Conservation (phyloP, 352 stramenopile species). For the Pythium biforme region DNA sequence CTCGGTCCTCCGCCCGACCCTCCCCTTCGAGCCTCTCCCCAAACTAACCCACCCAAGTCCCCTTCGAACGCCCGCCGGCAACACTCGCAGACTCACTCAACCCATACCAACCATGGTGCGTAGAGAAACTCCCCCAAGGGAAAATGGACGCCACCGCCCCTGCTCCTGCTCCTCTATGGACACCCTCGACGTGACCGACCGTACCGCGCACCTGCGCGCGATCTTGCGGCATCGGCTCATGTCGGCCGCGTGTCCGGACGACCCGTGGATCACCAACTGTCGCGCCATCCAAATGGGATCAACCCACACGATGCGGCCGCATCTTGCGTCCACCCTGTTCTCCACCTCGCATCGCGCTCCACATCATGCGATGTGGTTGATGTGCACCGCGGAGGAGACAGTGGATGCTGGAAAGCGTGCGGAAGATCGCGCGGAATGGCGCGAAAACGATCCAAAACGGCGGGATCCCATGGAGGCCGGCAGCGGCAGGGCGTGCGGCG, state of each 20-base stretch:
- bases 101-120: conserved; percentile 32
- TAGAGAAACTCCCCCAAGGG: background rate
- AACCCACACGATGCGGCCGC: too few relatives aligned
- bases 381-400: too few relatives aligned
- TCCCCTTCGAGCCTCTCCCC: conserved; percentile 7
- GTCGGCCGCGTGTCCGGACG: background rate
- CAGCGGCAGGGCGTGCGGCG: too few relatives aligned
- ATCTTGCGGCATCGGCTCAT: conserved; percentile 1
- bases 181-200: background rate
- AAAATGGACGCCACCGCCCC: conserved; percentile 4
- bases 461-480: background rate
- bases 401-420: too few relatives aligned
- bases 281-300: too few relatives aligned
- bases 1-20: conserved; percentile 15
- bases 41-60: conserved; percentile 20
- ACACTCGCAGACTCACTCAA: conserved; percentile 32
- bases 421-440: too few relatives aligned
- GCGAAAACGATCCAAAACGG: conserved; percentile 3
- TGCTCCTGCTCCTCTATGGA: background rate
- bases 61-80: conserved; percentile 8
- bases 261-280: background rate
- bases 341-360: too few relatives aligned
- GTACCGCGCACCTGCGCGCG: background rate
- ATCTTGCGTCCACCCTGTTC: too few relatives aligned
- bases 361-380: too few relatives aligned